Base-by-base conservation (phyloP, 768 basidiomycete species). In the Boletus sensibilis region DNA sequence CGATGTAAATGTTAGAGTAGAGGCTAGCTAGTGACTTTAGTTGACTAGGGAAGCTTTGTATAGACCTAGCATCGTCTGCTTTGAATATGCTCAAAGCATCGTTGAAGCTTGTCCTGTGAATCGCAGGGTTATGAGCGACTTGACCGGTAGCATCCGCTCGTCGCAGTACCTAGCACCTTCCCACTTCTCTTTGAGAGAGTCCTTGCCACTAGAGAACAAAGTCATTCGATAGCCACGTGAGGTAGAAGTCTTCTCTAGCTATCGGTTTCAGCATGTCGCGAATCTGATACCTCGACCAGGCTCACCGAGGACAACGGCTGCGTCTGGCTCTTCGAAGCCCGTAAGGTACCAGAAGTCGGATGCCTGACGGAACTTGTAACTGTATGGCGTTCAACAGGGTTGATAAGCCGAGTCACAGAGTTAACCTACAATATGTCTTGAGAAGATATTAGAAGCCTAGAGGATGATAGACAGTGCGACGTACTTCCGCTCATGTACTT, bases 341-440 rank as follows among this genome's bases (percentile, higher is more conserved):
- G 97, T 97, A 14, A 99, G 78, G 71, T 99, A 98, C 89, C 89
- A 93, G 69, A 95, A 92, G 72, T 96, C 88, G 37, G 91, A 93
- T 0, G 85, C 84, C 73, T 96, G 96, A 23, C 96, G 84, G 68
- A 92, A 97, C 70, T 94, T 94, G 79, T 98, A 97, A 72, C 95
- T 98, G 68, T 34, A 48, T 9, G 16, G 44, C 37, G 37, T 48
- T 53, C 45, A 64, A 59, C 56, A 41, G 52, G 23, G 59, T 27
- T 53, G 52, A n/a, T 40, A 29, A 29, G 40, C 25, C 20, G 31
- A 45, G 61, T 45, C 33, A 50, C 14, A 23, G 37, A 44, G 41
- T 31, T 10, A 33, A 73, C 89, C 75, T 72, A 93, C 91, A 92
- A 94, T 64, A 93, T 94, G 60, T 88, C 81, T 80, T 60, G 44